Evolutionary conservation across 2,329 filamentous ascomycete species (phyloP), one percentile per base, ranked within the genome.

Genomic region (Akanthomyces lecanii): DNA sequence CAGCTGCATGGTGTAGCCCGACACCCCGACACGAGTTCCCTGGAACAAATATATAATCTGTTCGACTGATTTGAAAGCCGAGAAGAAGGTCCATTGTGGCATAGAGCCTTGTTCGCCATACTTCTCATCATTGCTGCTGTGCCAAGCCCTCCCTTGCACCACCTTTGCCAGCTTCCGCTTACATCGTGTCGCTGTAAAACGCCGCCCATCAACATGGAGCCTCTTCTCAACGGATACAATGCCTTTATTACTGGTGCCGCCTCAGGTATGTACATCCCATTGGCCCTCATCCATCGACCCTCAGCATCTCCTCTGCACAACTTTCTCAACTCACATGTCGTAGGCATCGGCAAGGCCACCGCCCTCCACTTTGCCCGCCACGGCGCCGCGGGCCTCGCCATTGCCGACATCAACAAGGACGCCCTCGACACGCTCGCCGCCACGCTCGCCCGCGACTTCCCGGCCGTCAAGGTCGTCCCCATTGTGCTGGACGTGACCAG

Each of bases 171-270:
- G 10, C 38, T 10, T 30, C 21, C 6, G 2, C 25, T n/a, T 51
- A 51, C 25, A 3, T 33, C 16, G 16, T 11, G 4, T 21, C 16
- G 16, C 23, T 5, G 14, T 8, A 16, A 40, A 16, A 40, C 23
- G 0, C 28, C 1, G 16, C 8, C 8, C 54, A 5, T 16, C 42
- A 38, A 8, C 12, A 79, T 79, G 76, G 68, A 73, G 16, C 69
- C 72, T 44, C 70, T 79, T 36, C 71, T 81, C 36, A 75, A 73
- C 64, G 79, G 79, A 52, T 76, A 79, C 44, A 57, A 47, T 36
- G 79, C 79, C 23, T 81, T 81, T 66, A 76, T 82, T 58, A 81
- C 79, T 4, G 80, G 79, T 36, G 79, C 78, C 42, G 78, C 75
- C 23, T 80, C 79, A 52, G 79, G 78, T 78, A 70, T 64, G 71